Conservation (phyloP, 2,329 filamentous ascomycete genomes). For the Colletotrichum chlorophyti region DNA sequence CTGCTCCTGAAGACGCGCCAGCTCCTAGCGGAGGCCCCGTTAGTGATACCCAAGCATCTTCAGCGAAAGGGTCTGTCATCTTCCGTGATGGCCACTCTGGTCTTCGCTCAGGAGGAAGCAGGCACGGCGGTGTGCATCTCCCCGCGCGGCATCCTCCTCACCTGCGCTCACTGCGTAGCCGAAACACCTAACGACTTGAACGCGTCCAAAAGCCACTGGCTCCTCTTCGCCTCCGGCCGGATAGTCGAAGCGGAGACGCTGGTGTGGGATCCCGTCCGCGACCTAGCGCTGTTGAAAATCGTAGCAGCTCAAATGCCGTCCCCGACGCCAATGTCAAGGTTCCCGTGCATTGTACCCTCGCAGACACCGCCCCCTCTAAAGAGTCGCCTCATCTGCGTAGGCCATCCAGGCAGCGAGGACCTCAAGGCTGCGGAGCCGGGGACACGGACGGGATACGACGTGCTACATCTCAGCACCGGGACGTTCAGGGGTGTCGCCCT, state of each 20-base stretch:
- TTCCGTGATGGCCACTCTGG: constrained; percentile 40
- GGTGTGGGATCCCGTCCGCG: constrained; percentile 49
- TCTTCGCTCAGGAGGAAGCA: constrained; percentile 57
- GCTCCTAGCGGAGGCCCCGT: neutral
- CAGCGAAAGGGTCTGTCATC: neutral
- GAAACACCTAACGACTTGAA: constrained; percentile 45
- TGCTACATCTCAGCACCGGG: constrained; percentile 53
- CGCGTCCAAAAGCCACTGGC: constrained; percentile 39
- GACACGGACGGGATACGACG: constrained; percentile 49
- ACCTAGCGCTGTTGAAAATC: constrained; percentile 54
- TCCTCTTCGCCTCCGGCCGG: constrained; percentile 49
- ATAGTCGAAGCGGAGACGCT: constrained; percentile 46
- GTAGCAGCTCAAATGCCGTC: constrained; percentile 33
- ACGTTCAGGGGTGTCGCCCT: constrained; percentile 45
- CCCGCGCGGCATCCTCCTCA: constrained; percentile 50
- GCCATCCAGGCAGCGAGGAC: constrained; percentile 46
- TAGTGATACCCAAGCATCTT: constrained; percentile 14
- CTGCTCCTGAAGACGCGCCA: constrained; percentile 19
- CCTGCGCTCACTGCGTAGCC: constrained; percentile 58
- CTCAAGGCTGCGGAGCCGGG: constrained; percentile 47
- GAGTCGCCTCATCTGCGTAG: constrained; percentile 39
- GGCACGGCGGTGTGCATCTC: constrained; percentile 58
- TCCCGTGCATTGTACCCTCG: constrained; percentile 32
- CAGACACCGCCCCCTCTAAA: constrained; percentile 28
- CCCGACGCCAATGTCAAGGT: constrained; percentile 19